Base-by-base conservation (phyloP, 2,329 filamentous ascomycete species). In the Calonectria naviculata region DNA sequence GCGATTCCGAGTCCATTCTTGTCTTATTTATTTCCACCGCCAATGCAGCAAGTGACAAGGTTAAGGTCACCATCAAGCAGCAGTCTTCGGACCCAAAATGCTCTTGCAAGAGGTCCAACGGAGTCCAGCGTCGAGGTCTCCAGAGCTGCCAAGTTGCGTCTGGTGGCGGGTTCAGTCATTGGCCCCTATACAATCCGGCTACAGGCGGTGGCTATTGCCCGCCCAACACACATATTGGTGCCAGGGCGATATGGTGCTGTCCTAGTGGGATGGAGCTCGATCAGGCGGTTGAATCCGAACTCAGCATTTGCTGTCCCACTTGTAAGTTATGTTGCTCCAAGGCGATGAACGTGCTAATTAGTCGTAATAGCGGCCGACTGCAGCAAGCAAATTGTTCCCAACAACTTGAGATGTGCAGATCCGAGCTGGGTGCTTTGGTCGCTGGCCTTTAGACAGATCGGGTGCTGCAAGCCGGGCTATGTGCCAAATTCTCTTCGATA, bases 261-360 rank as follows among this genome's bases (percentile, higher is more conserved):
- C 74, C 71, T 31, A 69, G 71, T 26, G 74, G 73, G 6, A 46
- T 64, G 29, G 26, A 73, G 6, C 2, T 75, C 13, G 49, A 75
- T 7, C 26, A 70, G 12, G 12, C 42, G 2, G 68, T 70, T 3
- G 49, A 65, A 0, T 24, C 21, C 1, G 17, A 71, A 54, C 21
- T 49, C 31, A 74, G 68, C 36, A 67, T 73, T 26, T 75, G 74
- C 49, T 75, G 74, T 29, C 68, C 71, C 54, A 66, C 66, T 31
- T 36, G 73, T 68, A 42, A 66, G 66, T 67, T 60, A 13, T n/a
- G n/a, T 9, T 1, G 15, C 24, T n/a, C 2, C n/a, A 2, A 41
- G 21, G 10, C 21, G 17, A 4, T 41, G 9, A 1, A 5, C 13
- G 2, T 24, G 26, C 15, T 58, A 36, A 10, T 68, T 73, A 10